Evolutionary conservation across 805 yeast species (phyloP).

Genomic region (Geotrichum ghanense): DNA sequence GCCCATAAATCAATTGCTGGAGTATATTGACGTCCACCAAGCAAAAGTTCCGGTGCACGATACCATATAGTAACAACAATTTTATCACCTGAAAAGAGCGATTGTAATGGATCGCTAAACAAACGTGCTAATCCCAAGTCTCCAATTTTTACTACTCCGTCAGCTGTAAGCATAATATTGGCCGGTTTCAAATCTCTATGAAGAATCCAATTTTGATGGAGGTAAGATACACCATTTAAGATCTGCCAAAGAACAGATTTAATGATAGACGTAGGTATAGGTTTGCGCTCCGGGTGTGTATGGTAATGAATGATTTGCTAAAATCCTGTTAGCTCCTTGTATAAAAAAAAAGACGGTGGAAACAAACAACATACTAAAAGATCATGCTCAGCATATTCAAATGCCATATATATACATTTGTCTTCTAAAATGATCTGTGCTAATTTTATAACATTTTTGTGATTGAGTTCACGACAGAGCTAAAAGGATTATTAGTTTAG

Average conservation of each 20-base stretch:
- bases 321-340: neutral
- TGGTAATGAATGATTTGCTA: slow-evolving; percentile 85
- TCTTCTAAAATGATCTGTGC: slow-evolving; percentile 79
- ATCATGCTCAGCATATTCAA: slow-evolving; percentile 95
- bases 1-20: slow-evolving; percentile 95
- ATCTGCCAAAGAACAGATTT: slow-evolving; percentile 90
- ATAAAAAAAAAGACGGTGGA: neutral
- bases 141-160: slow-evolving; percentile 90
- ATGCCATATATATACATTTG: slow-evolving; percentile 86
- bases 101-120: slow-evolving; percentile 77
- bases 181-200: slow-evolving; percentile 97
- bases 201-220: slow-evolving; percentile 93
- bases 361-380: slow-evolving; percentile 34
- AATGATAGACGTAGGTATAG: slow-evolving; percentile 67
- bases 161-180: slow-evolving; percentile 85
- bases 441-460: slow-evolving; percentile 68
- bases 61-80: slow-evolving; percentile 97
- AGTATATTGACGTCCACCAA: slow-evolving; percentile 90
- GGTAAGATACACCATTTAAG: slow-evolving; percentile 76
- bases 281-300: slow-evolving; percentile 73
- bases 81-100: slow-evolving; percentile 83
- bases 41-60: slow-evolving; percentile 79
- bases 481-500: neutral
- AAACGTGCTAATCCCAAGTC: slow-evolving; percentile 87
- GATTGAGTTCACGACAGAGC: slow-evolving; percentile 73